phyloP scores from a whole-genome alignment of 1,284 basidiomycete genomes.

The Ganoderma resinaceum region DNA sequence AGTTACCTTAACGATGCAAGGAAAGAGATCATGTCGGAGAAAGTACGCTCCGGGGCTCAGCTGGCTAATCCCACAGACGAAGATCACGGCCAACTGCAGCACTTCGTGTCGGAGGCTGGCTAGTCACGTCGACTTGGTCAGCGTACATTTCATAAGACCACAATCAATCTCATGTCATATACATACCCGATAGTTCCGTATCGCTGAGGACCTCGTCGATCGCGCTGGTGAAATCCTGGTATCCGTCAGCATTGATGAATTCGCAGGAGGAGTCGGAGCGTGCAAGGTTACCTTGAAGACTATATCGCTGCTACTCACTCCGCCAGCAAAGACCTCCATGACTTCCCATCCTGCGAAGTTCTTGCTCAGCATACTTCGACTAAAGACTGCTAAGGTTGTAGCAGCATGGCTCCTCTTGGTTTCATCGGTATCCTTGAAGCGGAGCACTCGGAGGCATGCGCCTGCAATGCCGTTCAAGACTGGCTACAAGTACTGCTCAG shows the following conservation, averaged over 20 bases:
- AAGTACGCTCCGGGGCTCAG: slow-evolving; percentile 75
- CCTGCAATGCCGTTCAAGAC: slow-evolving; percentile 56
- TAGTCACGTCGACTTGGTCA: slow-evolving; percentile 34
- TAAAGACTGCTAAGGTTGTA: slow-evolving; percentile 54
- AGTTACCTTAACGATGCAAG: slow-evolving; percentile 54
- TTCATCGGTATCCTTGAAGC: slow-evolving; percentile 44
- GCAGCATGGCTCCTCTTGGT: slow-evolving; percentile 51
- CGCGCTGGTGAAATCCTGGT: slow-evolving; percentile 54
- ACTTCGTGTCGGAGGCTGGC: slow-evolving; percentile 57
- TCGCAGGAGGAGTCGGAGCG: not conserved
- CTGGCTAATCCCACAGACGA: slow-evolving; percentile 63
- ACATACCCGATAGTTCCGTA: slow-evolving; percentile 51
- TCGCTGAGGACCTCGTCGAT: slow-evolving; percentile 55
- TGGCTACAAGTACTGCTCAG: slow-evolving; percentile 51
- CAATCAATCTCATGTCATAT: no score
- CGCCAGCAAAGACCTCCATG: slow-evolving; percentile 71
- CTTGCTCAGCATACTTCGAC: slow-evolving; percentile 58
- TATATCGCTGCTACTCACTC: slow-evolving; percentile 59
- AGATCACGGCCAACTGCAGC: slow-evolving; percentile 62
- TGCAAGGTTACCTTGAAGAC: slow-evolving; percentile 56
- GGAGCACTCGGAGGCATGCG: slow-evolving; percentile 50
- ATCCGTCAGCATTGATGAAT: not conserved
- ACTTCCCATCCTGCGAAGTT: slow-evolving; percentile 70
- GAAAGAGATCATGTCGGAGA: slow-evolving; percentile 63
- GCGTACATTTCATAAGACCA: not conserved